These are phyloP conservation scores for Penicillium sp. DNA, from an alignment of 2,329 filamentous ascomycete genomes.

Conservation along the genomic window DNA sequence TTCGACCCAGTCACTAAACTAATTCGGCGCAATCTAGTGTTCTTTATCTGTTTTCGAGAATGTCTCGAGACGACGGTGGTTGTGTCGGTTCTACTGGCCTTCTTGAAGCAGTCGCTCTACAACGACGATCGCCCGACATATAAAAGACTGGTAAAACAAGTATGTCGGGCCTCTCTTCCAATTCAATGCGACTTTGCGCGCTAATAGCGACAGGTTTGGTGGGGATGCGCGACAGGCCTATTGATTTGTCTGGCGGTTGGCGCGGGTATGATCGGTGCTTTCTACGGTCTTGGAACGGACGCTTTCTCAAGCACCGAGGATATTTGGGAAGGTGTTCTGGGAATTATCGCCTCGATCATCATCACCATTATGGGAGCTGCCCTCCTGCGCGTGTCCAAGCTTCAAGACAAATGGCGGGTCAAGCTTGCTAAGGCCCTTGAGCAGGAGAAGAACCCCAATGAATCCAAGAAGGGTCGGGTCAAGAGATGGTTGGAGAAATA, in stretches of 20 bases:
- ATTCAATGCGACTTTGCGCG: background rate
- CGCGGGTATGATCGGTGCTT: constrained; percentile 68
- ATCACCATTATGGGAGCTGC: constrained; percentile 81
- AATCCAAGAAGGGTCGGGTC: constrained; percentile 48
- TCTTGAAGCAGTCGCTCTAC: background rate
- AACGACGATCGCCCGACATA: background rate
- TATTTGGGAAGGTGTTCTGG: constrained; percentile 79
- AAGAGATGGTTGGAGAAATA: constrained; percentile 73
- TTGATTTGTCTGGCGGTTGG: constrained; percentile 67
- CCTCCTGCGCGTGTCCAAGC: constrained; percentile 76
- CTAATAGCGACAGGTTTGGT: constrained; percentile 57
- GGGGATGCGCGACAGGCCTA: constrained; percentile 65
- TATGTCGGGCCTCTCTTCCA: background rate
- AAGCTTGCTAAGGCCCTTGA: constrained; percentile 72
- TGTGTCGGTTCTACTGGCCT: background rate
- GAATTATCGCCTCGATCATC: constrained; percentile 72
- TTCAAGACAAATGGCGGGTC: constrained; percentile 83
- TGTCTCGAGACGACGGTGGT: background rate
- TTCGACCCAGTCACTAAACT: background rate
- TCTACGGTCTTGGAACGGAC: constrained; percentile 69
- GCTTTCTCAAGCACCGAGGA: constrained; percentile 69
- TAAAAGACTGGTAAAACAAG: background rate
- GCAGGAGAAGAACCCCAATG: constrained; percentile 43
- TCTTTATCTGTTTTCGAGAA: background rate
- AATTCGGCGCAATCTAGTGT: background rate